Evolutionary conservation across 164 flowering plant genomes (phyloP).

Genomic region (Vitis amurensis): DNA sequence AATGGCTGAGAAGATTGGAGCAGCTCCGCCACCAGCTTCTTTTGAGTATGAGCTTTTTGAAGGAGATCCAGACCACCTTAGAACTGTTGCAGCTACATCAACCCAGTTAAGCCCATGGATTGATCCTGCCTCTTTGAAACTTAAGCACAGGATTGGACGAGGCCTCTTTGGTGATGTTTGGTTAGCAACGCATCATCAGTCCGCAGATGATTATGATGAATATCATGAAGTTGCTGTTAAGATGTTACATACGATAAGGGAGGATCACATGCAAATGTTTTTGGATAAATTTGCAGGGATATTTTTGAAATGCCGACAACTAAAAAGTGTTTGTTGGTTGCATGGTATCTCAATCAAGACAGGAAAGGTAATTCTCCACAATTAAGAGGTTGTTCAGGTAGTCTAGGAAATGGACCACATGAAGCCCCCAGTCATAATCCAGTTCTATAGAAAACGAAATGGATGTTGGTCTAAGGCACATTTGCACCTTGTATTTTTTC

Average conservation of each 20-base stretch:
- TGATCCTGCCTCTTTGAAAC: constrained; percentile 64
- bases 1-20: constrained; percentile 64
- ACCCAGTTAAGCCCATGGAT: constrained; percentile 56
- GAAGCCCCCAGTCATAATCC: too few relatives aligned
- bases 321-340: constrained; percentile 58
- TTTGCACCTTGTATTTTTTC: too few relatives aligned
- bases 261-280: constrained; percentile 41
- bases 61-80: constrained; percentile 56
- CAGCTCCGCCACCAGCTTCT: constrained; percentile 26
- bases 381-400: too few relatives aligned
- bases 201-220: constrained; percentile 64
- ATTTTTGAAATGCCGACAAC: constrained; percentile 47
- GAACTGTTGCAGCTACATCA: constrained; percentile 61
- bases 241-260: constrained; percentile 68
- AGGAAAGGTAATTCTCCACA: constrained; percentile 52
- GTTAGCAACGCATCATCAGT: constrained; percentile 84
- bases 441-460: too few relatives aligned
- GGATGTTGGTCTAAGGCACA: too few relatives aligned
- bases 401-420: too few relatives aligned
- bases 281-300: constrained; percentile 53
- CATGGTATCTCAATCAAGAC: constrained; percentile 65
- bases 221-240: constrained; percentile 88
- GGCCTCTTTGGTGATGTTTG: constrained; percentile 92
- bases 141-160: constrained; percentile 80
- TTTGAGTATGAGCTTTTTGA: constrained; percentile 75